Percentiles rank a stretch among this genome's conserved stretches.
Conservation (phyloP, 768 basidiomycete species). For the Boletus vermiculosoides region DNA sequence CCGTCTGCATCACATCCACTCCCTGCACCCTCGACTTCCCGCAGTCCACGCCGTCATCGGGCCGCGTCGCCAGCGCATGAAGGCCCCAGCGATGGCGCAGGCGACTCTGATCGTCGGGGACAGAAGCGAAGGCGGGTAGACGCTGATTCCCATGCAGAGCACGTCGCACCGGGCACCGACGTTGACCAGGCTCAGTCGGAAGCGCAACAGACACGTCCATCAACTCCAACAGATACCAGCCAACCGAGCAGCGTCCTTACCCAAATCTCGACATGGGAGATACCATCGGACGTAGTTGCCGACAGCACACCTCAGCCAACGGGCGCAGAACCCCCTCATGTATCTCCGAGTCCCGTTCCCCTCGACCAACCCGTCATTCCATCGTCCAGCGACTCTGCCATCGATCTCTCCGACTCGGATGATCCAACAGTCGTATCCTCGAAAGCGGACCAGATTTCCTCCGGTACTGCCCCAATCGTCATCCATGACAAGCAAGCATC, state of each 20-base stretch:
- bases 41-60: neutral
- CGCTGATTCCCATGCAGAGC: neutral
- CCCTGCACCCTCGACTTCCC: neutral
- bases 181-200: neutral
- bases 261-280: conserved; percentile 25
- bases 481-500: neutral
- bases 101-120: conserved; percentile 5
- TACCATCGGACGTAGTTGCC: conserved; percentile 12
- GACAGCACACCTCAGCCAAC: neutral
- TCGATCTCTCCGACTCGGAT: conserved; percentile 1
- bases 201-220: neutral
- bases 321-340: neutral
- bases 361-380: neutral
- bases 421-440: neutral
- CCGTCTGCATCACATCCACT: neutral
- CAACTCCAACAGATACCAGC: neutral
- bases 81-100: neutral
- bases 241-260: neutral
- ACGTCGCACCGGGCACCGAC: neutral
- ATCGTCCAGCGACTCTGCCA: neutral
- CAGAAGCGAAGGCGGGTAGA: conserved; percentile 20
- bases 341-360: neutral
- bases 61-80: conserved; percentile 1
- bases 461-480: neutral
- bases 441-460: neutral